Conservation (phyloP, 2,329 filamentous ascomycete genomes). For the Pseudogymnoascus sp. region DNA sequence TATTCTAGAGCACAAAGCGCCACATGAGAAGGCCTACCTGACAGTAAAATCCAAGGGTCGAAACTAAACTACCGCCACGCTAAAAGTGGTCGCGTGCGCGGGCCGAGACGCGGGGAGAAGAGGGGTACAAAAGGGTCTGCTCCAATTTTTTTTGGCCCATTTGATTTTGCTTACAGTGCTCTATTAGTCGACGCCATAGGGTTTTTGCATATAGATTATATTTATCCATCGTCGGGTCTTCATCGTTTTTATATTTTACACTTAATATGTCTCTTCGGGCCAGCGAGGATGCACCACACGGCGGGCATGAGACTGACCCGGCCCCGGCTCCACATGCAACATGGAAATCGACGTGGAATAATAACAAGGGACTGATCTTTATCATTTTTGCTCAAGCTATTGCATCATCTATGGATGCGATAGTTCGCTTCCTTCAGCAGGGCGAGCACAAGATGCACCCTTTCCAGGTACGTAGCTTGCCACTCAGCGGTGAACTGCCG, state of each 20-base stretch:
- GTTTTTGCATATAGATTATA: not conserved
- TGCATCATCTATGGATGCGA: conserved; percentile 78
- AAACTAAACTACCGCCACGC: conserved; percentile 5
- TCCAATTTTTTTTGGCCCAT: not conserved
- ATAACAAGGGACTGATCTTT: conserved; percentile 66
- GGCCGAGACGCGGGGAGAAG: not conserved
- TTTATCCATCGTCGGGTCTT: not conserved
- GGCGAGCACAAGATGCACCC: conserved; percentile 69
- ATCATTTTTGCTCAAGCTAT: conserved; percentile 74
- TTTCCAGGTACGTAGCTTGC: conserved; percentile 57
- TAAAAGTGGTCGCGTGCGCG: conserved; percentile 3
- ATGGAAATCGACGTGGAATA: conserved; percentile 44
- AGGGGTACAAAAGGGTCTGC: conserved; percentile 7
- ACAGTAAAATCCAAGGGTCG: not conserved
- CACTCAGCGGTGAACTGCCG: not conserved
- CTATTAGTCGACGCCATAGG: not conserved
- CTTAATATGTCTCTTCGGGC: not conserved
- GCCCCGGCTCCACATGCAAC: not conserved
- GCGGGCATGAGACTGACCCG: not conserved
- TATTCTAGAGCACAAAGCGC: not conserved
- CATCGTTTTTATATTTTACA: not conserved
- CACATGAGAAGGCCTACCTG: not conserved
- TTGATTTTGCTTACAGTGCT: not conserved
- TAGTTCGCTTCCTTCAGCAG: conserved; percentile 68
- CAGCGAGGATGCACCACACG: not conserved